phyloP scores from a whole-genome alignment of 768 basidiomycete genomes.

The Inosperma sp. region DNA sequence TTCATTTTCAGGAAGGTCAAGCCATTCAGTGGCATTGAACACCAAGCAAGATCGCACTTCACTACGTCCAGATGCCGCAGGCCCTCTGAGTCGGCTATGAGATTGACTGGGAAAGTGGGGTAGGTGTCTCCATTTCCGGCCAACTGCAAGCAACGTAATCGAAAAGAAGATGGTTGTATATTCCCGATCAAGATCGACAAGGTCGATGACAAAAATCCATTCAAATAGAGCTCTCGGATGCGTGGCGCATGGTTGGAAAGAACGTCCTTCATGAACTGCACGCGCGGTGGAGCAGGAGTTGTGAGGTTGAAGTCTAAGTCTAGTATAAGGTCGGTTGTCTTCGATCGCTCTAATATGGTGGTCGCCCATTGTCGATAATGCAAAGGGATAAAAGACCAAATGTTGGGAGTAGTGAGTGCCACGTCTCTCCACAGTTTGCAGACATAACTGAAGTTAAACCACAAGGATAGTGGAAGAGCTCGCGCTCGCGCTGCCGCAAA shows the following conservation, averaged over 20 bases:
- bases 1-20: background rate
- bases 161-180: constrained; percentile 1
- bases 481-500: background rate
- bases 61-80: background rate
- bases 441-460: background rate
- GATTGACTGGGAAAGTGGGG: background rate
- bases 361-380: background rate
- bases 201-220: background rate
- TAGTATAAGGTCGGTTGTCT: background rate
- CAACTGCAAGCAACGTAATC: background rate
- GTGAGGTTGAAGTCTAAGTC: too few relatives aligned
- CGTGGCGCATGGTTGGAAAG: background rate
- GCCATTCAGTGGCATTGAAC: background rate
- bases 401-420: background rate
- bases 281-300: too few relatives aligned
- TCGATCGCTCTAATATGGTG: background rate
- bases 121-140: background rate
- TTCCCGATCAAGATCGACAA: background rate
- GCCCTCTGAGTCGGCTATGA: background rate
- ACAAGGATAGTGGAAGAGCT: too few relatives aligned
- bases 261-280: background rate
- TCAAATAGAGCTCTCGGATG: background rate
- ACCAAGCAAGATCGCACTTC: background rate
- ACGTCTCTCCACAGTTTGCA: background rate
- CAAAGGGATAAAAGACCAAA: background rate